Conservation (phyloP, 495 filamentous ascomycete species). For the Xylaria bambusicola region DNA sequence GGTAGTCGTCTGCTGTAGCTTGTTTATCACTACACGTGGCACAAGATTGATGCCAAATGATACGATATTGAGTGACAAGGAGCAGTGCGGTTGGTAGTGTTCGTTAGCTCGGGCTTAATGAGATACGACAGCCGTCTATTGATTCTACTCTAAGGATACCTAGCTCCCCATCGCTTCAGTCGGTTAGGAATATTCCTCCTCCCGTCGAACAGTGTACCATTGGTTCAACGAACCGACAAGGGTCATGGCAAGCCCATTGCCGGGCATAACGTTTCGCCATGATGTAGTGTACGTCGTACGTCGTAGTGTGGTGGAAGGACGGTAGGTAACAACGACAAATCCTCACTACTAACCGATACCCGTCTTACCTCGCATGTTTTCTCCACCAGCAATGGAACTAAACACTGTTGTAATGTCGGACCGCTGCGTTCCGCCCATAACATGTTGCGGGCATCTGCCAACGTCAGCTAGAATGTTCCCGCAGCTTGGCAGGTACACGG, state of each 20-base stretch:
- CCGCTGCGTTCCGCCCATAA: conserved; percentile 16
- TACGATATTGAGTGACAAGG: not conserved
- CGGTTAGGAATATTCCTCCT: not conserved
- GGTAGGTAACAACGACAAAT: conserved; percentile 19
- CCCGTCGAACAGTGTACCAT: conserved; percentile 1
- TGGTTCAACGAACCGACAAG: not conserved
- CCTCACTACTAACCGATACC: conserved; percentile 17
- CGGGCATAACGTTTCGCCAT: conserved; percentile 19
- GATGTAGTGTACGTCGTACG: no score
- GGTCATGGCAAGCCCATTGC: conserved; percentile 1
- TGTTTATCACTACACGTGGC: no score
- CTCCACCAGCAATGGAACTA: conserved; percentile 19
- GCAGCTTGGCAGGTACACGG: conserved; percentile 9
- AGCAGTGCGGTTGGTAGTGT: not conserved
- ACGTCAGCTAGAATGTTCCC: conserved; percentile 12
- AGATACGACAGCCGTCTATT: not conserved
- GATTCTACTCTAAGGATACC: not conserved
- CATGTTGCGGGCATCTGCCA: conserved; percentile 12
- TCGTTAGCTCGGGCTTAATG: not conserved
- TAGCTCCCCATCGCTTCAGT: conserved; percentile 2
- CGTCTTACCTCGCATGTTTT: conserved; percentile 14
- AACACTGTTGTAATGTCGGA: conserved; percentile 13
- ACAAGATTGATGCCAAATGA: no score
- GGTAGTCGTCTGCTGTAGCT: no score
- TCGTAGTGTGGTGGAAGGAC: no score